A percentile compares a stretch with the other conserved stretches of the same genome.
These are phyloP conservation scores for Tricholomella constricta DNA, from an alignment of 768 basidiomycete genomes.

Conservation along the genomic window DNA sequence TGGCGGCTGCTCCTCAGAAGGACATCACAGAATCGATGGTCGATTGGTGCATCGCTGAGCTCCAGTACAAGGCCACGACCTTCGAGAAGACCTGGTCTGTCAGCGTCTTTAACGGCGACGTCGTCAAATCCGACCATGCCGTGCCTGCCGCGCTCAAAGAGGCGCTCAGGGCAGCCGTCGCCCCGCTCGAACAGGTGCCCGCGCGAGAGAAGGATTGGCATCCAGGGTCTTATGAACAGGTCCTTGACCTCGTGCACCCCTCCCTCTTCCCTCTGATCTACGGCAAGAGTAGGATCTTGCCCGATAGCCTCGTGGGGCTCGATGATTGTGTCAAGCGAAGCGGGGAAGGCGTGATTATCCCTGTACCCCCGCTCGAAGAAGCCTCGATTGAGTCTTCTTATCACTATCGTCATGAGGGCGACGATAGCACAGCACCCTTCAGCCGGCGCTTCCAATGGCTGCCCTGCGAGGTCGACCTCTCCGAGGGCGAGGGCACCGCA, in stretches of 20 bases:
- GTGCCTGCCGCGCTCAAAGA: constrained; percentile 20
- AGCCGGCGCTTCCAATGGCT: constrained; percentile 11
- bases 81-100: constrained; percentile 14
- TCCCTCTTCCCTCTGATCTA: constrained; percentile 39
- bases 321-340: constrained; percentile 17
- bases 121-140: constrained; percentile 30
- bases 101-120: constrained; percentile 20
- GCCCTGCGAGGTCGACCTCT: constrained; percentile 25
- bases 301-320: constrained; percentile 9
- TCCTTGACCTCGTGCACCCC: constrained; percentile 46
- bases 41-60: constrained; percentile 20
- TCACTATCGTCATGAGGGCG: neutral
- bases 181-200: constrained; percentile 34
- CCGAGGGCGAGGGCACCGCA: constrained; percentile 6
- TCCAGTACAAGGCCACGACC: constrained; percentile 17
- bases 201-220: constrained; percentile 43
- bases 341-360: constrained; percentile 16
- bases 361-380: constrained; percentile 6
- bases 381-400: neutral
- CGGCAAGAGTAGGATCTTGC: constrained; percentile 23
- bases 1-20: neutral
- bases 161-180: constrained; percentile 19
- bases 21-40: constrained; percentile 12
- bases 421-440: neutral
- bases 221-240: constrained; percentile 38